Base-by-base conservation (phyloP, 1,284 basidiomycete genomes). In the Cutaneotrichosporon dermatis region DNA sequence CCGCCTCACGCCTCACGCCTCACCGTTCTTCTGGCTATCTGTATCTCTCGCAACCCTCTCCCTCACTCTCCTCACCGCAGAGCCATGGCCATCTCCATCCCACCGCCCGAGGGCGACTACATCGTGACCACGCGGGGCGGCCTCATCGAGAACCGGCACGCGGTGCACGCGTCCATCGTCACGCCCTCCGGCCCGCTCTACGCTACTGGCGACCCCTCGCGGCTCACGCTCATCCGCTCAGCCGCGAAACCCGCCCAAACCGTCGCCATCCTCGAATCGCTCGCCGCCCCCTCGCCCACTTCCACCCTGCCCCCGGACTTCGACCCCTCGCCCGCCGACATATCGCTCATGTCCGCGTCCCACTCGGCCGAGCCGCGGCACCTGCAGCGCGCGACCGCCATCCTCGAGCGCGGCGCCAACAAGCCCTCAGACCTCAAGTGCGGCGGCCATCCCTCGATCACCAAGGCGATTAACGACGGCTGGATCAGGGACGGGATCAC, bases 91-190 rank as follows among this genome's bases (percentile, higher is more conserved):
- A 50, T 15, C 40, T 25, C 37, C 3, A 50, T 15, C 40, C 15
- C 37, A 0, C 51, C 9, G 5, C 25, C 52, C 9, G 49, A 8
- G 10, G 40, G 42, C 8, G 49, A 56, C 54, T 10, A 57, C 45
- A 37, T 59, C 62, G 44, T 60, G 37, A 33, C 59, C 43, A 33
- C 56, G 63, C 57, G 57, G 3, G 51, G 51, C 25, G 51, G 45
- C 25, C 54, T 58, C 39, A 25, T 58, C 7, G 57, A 58, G 51
- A 58, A 53, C 51, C 37, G 43, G 16, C 57, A 58, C 51, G 15
- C 15, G 1, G n/a, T 58, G 16, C 57, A 58, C 37, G 57, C 57
- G 0, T 51, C 57, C 6, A 34, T 58, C 16, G 37, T 35, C 16
- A 35, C 36, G 8, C 25, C 51, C 36, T 5, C 37, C 2, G 55